A percentile compares a stretch with the other conserved stretches of the same genome.
Conservation (phyloP, 2,329 filamentous ascomycete species). For the Bretziella fagacearum region DNA sequence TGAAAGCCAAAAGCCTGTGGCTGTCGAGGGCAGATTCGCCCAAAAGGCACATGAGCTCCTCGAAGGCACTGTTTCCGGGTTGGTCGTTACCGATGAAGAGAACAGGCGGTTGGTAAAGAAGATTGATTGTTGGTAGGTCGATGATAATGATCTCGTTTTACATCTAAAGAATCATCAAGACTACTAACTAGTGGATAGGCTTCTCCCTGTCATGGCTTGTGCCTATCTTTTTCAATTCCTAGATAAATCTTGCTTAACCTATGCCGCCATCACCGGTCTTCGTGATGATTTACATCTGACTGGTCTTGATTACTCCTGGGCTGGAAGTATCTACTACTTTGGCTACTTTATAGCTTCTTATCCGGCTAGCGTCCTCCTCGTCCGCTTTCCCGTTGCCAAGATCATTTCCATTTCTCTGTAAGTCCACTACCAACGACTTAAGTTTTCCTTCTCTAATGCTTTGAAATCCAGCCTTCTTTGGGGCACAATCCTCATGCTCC, state of each 20-base stretch:
- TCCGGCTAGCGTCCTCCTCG: constrained; percentile 18
- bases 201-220: constrained; percentile 35
- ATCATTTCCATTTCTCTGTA: constrained; percentile 16
- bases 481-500: constrained; percentile 17
- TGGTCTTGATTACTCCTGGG: constrained; percentile 35
- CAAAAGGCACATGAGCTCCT: constrained; percentile 2
- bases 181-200: constrained; percentile 19
- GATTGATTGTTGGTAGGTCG: constrained; percentile 38
- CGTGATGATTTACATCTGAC: constrained; percentile 28
- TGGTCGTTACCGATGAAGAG: constrained; percentile 17
- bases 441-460: not conserved
- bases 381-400: constrained; percentile 19
- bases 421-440: not conserved
- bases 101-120: constrained; percentile 38
- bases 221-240: constrained; percentile 44
- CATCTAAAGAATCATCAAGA: not conserved
- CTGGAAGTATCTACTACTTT: constrained; percentile 33
- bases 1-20: not conserved
- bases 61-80: constrained; percentile 29
- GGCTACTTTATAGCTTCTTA: constrained; percentile 27
- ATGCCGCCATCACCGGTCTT: constrained; percentile 34
- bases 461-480: constrained; percentile 7
- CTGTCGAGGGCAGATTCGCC: not conserved
- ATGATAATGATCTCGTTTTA: too few species aligned
- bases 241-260: constrained; percentile 41